Percentiles rank a stretch among this genome's conserved stretches.
Evolutionary conservation across 129 eudicot species (phyloP).

Genomic region (Ambrosia trifida): DNA sequence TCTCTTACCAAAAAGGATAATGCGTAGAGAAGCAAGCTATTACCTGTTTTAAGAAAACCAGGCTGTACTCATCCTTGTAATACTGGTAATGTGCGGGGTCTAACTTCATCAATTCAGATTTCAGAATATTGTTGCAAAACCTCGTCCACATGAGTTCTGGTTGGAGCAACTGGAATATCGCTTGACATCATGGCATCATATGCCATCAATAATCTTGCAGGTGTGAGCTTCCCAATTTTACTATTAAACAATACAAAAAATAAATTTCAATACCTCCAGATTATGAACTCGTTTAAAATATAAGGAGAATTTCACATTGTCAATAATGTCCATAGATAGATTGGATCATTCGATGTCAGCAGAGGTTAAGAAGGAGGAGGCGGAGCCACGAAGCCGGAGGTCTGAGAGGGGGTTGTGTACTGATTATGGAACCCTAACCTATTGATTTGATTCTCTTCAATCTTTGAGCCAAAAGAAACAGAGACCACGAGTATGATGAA

Average conservation of each 20-base stretch:
- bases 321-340: too few relatives aligned
- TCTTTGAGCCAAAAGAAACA: too few relatives aligned
- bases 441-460: too few relatives aligned
- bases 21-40: conserved; percentile 18
- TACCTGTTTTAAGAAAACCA: conserved; percentile 71
- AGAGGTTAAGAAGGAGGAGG: too few relatives aligned
- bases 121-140: conserved; percentile 58
- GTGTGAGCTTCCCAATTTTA: conserved; percentile 92
- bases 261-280: not conserved
- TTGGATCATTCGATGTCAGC: too few relatives aligned
- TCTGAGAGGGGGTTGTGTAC: too few relatives aligned
- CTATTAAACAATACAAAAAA: conserved; percentile 38
- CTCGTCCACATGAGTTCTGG: conserved; percentile 45
- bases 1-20: too few relatives aligned
- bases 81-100: conserved; percentile 79
- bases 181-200: conserved; percentile 50
- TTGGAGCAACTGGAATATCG: conserved; percentile 19
- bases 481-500: too few relatives aligned
- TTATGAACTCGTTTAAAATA: not conserved
- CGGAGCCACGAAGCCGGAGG: too few relatives aligned
- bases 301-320: not conserved
- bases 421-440: too few relatives aligned
- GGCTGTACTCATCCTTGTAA: conserved; percentile 80
- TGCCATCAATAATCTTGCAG: conserved; percentile 86
- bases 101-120: conserved; percentile 58